Evolutionary conservation across 2,329 filamentous ascomycete genomes (phyloP).

Genomic region (Pseudocercospora cruenta): DNA sequence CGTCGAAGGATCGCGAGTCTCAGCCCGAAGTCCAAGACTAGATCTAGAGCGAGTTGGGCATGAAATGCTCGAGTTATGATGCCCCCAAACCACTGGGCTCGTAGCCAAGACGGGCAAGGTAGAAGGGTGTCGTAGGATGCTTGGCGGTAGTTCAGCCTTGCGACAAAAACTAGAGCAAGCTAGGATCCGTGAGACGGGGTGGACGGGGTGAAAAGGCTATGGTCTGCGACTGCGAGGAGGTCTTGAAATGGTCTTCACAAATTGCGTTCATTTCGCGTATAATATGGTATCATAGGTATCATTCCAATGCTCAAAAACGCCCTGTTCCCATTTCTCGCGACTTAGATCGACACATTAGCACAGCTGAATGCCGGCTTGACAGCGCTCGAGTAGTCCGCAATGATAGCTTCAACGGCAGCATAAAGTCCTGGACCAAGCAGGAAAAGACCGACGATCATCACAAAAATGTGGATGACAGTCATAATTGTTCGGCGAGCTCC

Average conservation of each 20-base stretch:
- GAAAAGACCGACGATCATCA: constrained; percentile 53
- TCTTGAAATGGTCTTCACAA: not conserved
- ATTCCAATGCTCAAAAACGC: not conserved
- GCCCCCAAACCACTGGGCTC: too few species aligned
- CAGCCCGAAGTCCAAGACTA: too few species aligned
- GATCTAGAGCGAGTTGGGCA: too few species aligned
- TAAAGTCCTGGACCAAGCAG: constrained; percentile 57
- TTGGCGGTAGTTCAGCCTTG: too few species aligned
- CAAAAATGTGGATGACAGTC: constrained; percentile 51
- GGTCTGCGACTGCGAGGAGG: not conserved
- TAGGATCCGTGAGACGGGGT: too few species aligned
- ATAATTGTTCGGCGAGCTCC: constrained; percentile 43
- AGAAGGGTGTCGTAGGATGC: too few species aligned
- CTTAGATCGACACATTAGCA: constrained; percentile 52
- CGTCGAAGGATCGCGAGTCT: too few species aligned
- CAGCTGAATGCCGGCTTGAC: constrained; percentile 55
- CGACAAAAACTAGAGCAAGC: too few species aligned
- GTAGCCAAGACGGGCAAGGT: too few species aligned
- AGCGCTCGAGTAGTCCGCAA: constrained; percentile 52
- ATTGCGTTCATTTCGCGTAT: not conserved
- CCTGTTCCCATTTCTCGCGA: constrained; percentile 1
- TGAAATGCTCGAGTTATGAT: too few species aligned
- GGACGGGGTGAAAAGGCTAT: too few species aligned
- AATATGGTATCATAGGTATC: not conserved
- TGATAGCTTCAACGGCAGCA: constrained; percentile 57